Evolutionary conservation across 1,284 basidiomycete species (phyloP).

Genomic region (Rhodotorula sp.): DNA sequence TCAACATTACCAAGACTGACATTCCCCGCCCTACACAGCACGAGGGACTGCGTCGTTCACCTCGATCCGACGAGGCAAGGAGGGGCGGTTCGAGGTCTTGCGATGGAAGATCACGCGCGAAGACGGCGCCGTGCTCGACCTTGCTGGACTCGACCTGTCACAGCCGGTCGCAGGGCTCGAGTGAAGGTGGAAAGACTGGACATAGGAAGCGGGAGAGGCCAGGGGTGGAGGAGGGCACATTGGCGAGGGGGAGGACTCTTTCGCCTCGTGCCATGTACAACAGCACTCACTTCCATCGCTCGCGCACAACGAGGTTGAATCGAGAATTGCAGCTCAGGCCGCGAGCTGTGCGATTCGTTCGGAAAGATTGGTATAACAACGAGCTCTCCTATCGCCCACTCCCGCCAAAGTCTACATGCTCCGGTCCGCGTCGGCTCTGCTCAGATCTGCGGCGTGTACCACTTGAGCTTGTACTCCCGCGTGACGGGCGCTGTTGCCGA

Average conservation of each 20-base stretch:
- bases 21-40: conserved; percentile 4
- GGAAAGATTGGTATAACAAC: not conserved
- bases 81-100: conserved; percentile 38
- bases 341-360: too few species aligned
- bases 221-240: not conserved
- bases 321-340: too few species aligned
- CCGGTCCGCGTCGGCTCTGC: too few species aligned
- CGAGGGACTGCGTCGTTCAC: conserved; percentile 42
- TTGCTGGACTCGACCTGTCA: conserved; percentile 20
- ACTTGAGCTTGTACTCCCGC: conserved; percentile 30
- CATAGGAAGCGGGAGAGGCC: too few species aligned
- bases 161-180: conserved; percentile 3
- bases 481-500: conserved; percentile 14
- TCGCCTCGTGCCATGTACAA: too few species aligned
- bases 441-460: conserved; percentile 39
- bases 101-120: conserved; percentile 41
- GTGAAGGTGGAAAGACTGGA: not conserved
- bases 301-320: too few species aligned
- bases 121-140: conserved; percentile 39
- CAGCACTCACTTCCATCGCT: too few species aligned
- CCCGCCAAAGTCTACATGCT: too few species aligned
- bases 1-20: not conserved
- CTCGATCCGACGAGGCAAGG: conserved; percentile 40
- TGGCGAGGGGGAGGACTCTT: not conserved
- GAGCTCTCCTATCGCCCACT: too few species aligned